Evolutionary conservation across 345 rosid genomes (phyloP), one percentile per base, ranked within the genome.

Genomic region (Boechera stricta): DNA sequence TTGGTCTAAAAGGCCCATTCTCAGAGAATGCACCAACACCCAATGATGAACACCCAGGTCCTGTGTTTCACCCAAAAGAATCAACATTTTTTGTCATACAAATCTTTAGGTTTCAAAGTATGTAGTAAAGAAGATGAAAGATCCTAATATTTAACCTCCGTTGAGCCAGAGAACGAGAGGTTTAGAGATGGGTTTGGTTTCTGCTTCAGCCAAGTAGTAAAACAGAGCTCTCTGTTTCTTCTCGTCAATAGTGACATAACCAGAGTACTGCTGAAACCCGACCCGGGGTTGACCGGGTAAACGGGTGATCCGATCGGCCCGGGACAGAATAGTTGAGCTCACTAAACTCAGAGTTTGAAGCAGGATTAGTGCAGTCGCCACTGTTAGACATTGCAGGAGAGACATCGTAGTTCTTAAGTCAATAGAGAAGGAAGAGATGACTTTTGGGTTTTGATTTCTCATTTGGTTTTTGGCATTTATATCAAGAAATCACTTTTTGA

Each of bases 21-120:
- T 95, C 99, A 58, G 96, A 89, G 73, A 95, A 95, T 67, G 98
- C 99, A 64, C 99, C 99, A 63, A 92, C 97, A 61, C 99, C 99
- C 55, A 95, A 66, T 44, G 99, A 95, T 67, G 99, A 95, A 64
- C 99, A 95, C 1, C 99, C 99, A 26, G 98, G 99, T 62, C 83
- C 83, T 80, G 38, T 47, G 63, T 63, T 60, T 60, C 5, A n/a
- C 29, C 65, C 5, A 36, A 60, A 3, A 39, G 2, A 24, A 2
- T 60, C 31, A 24, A 24, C 16, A 0, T 15, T 44, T 3, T 21
- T 33, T 58, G 8, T 32, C 1, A 21, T 36, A 13, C 2, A 13
- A 5, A 69, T 39, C 49, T 54, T 54, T 54, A 54, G 4, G 2
- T 28, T 26, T 41, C 29, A 55, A 55, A 55, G 9, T 10, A 2